Base-by-base conservation (phyloP, 1,284 basidiomycete species). In the Tranzscheliella williamsii region DNA sequence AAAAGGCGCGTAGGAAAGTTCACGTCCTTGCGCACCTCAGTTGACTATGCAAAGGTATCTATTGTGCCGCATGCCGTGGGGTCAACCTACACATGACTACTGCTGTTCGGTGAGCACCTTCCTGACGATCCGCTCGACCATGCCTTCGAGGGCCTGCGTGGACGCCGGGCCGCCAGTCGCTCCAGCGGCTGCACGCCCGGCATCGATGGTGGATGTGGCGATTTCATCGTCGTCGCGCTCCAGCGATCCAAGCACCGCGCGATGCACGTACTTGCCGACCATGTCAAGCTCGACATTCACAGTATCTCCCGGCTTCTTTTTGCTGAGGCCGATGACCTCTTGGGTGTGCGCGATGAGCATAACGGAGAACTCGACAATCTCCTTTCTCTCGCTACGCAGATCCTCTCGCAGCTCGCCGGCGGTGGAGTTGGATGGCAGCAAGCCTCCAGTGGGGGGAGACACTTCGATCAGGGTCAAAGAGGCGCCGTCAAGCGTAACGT, bases 401-500 rank as follows among this genome's bases (percentile, higher is more conserved):
- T 67, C 64, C 33, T 67, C 41, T 11, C 53, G 32, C 0, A 61
- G 30, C 15, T 67, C 58, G 22, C 64, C 58, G 23, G 57, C 54
- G 37, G 58, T 60, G 7, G 55, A 50, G 48, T 55, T 60, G 61
- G 61, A 64, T 4, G 61, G 61, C 1, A 58, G 39, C 17, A 69
- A 49, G 22, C 74, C 74, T 29, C 74, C 74, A 3, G 50, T 45
- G 11, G 70, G 53, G 4, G 73, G 62, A 1, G 68, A 71, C 21
- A 96, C 90, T 27, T 82, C 81, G 0, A 93, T 97, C 61, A 99
- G 75, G 1, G 94, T 99, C 37, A 99, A 82, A 2, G 91, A 95
- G 2, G 93, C 86, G 17, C 95, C 94, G 78, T 99, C 94, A 61
- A 99, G 85, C 9, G 93, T 87, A 46, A 98, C 83, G 78, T 93